These are phyloP conservation scores for Aspergillus glaucus DNA, from an alignment of 2,329 filamentous ascomycete species.

Conservation along the genomic window DNA sequence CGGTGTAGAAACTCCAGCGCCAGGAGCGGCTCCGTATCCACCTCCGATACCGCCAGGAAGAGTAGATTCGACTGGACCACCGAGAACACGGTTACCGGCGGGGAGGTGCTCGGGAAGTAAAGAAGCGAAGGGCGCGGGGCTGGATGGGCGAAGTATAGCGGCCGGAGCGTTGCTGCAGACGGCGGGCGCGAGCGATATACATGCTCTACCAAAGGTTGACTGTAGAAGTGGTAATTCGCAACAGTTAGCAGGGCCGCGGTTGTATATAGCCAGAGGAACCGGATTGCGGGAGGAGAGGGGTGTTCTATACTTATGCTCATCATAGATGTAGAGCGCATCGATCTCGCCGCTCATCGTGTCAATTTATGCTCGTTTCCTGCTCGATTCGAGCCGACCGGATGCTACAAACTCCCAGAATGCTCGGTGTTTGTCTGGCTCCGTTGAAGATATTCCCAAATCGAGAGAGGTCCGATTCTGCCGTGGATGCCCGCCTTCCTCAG, in stretches of 20 bases:
- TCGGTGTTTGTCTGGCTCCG: background rate
- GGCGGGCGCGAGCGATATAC: slow-evolving; percentile 78
- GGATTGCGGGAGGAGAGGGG: background rate
- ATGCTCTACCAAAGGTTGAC: slow-evolving; percentile 80
- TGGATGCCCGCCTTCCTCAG: slow-evolving; percentile 20
- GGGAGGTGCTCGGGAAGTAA: slow-evolving; percentile 74
- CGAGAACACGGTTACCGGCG: slow-evolving; percentile 82
- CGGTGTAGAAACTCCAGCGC: slow-evolving; percentile 93
- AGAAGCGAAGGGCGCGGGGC: slow-evolving; percentile 76
- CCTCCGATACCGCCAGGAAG: slow-evolving; percentile 76
- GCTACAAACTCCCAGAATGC: no score
- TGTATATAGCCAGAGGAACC: background rate
- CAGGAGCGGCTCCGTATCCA: slow-evolving; percentile 81
- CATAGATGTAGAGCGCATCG: slow-evolving; percentile 93
- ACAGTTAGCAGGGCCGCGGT: slow-evolving; percentile 11
- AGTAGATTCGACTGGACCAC: slow-evolving; percentile 81
- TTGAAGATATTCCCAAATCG: slow-evolving; percentile 11
- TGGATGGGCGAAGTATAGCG: slow-evolving; percentile 79
- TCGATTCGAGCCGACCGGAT: slow-evolving; percentile 9
- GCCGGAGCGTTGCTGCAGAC: slow-evolving; percentile 67
- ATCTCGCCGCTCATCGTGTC: slow-evolving; percentile 74
- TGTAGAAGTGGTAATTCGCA: slow-evolving; percentile 33
- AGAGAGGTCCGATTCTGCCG: slow-evolving; percentile 27
- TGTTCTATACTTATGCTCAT: slow-evolving; percentile 81
- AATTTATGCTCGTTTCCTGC: slow-evolving; percentile 12